Evolutionary conservation across 2,329 filamentous ascomycete species (phyloP).

Genomic region (Monosporascus cannonballus): DNA sequence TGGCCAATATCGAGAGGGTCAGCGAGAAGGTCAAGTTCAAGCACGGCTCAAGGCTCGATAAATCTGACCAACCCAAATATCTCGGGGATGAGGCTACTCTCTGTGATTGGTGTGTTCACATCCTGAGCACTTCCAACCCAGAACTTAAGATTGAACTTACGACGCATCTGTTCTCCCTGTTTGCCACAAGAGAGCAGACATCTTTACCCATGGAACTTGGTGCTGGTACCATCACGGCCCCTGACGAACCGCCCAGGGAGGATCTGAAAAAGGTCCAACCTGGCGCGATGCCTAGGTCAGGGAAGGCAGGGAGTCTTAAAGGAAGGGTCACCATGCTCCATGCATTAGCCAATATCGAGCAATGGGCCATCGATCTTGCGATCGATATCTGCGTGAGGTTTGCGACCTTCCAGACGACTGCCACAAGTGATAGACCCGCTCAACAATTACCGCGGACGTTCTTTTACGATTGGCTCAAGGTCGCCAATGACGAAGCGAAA

Average conservation of each 20-base stretch:
- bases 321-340: conserved; percentile 40
- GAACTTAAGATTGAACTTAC: conserved; percentile 42
- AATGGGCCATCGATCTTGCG: conserved; percentile 42
- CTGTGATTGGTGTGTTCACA: conserved; percentile 41
- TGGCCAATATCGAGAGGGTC: conserved; percentile 34
- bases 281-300: conserved; percentile 32
- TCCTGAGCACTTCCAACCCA: conserved; percentile 36
- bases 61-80: conserved; percentile 17
- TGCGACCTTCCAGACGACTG: conserved; percentile 33
- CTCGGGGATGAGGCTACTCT: conserved; percentile 34
- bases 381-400: conserved; percentile 42
- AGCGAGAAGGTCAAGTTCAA: conserved; percentile 40
- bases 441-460: conserved; percentile 34
- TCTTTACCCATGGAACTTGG: conserved; percentile 35
- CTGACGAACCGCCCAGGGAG: conserved; percentile 35
- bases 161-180: conserved; percentile 35
- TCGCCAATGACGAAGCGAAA: conserved; percentile 41
- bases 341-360: conserved; percentile 40
- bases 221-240: conserved; percentile 27
- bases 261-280: conserved; percentile 32
- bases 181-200: conserved; percentile 31
- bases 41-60: conserved; percentile 20
- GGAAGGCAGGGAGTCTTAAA: conserved; percentile 35
- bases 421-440: conserved; percentile 8
- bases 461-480: conserved; percentile 42